Percentiles rank a stretch among this genome's conserved stretches.
phyloP scores from a whole-genome alignment of 179 eudicot species.

The Spinacia oleracea region DNA sequence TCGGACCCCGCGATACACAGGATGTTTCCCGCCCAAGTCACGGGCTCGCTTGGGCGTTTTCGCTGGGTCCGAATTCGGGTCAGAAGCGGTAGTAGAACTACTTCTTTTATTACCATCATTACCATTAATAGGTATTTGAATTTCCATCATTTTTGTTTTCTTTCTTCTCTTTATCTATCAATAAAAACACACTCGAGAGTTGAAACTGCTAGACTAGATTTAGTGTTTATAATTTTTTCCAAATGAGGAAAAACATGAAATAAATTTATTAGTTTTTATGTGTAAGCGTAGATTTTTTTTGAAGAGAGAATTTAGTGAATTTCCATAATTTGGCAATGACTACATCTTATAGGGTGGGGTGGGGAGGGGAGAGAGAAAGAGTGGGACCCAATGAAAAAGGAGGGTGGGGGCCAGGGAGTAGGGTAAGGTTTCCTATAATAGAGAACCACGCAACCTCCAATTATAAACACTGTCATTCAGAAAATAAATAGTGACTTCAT shows the following conservation, averaged over 20 bases:
- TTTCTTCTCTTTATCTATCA: neutral
- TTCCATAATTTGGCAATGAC: conserved; percentile 38
- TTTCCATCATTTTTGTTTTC: conserved; percentile 6
- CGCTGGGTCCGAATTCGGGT: conserved; percentile 5
- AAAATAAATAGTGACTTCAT: conserved; percentile 2
- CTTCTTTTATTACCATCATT: conserved; percentile 11
- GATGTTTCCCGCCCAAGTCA: conserved; percentile 43
- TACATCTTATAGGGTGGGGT: conserved; percentile 23
- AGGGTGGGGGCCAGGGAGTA: conserved; percentile 23
- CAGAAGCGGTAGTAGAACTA: neutral
- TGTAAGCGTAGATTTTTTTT: no score
- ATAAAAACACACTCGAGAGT: neutral
- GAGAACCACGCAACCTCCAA: conserved; percentile 26
- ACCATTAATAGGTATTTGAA: conserved; percentile 4
- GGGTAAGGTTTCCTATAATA: conserved; percentile 25
- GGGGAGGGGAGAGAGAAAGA: neutral
- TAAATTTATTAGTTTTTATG: neutral
- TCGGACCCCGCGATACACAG: conserved; percentile 70
- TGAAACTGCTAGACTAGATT: neutral
- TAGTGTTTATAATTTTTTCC: neutral
- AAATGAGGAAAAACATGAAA: neutral
- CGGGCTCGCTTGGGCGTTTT: conserved; percentile 34
- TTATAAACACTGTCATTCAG: neutral
- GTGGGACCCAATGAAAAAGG: conserved; percentile 24
- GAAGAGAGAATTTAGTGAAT: neutral